Conservation (phyloP, 306 rosid genomes). For the Pyrus communis region DNA sequence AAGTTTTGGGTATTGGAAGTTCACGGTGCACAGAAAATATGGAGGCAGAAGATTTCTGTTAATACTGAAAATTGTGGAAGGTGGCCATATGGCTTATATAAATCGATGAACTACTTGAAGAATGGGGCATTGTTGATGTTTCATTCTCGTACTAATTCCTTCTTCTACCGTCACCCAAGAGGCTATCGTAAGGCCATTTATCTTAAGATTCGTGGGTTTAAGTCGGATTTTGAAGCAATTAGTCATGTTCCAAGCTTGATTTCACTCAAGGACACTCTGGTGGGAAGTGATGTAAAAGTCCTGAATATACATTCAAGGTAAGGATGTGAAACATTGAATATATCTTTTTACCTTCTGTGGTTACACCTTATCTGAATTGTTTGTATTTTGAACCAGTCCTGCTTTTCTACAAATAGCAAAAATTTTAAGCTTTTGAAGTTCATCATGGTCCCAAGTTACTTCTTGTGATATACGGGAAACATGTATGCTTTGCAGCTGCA, state of each 20-base stretch:
- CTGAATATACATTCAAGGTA: background rate
- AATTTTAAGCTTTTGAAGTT: no score
- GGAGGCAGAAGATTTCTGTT: background rate
- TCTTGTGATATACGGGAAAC: no score
- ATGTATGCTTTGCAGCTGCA: no score
- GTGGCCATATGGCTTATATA: background rate
- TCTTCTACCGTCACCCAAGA: background rate
- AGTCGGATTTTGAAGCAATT: background rate
- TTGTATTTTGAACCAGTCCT: no score
- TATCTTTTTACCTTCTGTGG: no score
- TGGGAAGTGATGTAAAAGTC: background rate
- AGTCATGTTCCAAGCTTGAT: constrained; percentile 9
- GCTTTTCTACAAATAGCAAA: no score
- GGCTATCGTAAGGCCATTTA: background rate
- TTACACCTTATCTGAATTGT: no score
- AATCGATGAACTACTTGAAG: background rate
- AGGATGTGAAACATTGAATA: background rate
- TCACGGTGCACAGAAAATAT: background rate
- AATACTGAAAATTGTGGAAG: background rate
- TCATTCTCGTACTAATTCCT: background rate
- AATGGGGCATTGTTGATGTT: background rate
- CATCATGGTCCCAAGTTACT: no score
- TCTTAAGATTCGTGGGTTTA: background rate
- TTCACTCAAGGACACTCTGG: background rate
- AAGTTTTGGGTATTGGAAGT: background rate